These are phyloP conservation scores for Alternaria arborescens DNA, from an alignment of 2,329 filamentous ascomycete species.

Conservation along the genomic window DNA sequence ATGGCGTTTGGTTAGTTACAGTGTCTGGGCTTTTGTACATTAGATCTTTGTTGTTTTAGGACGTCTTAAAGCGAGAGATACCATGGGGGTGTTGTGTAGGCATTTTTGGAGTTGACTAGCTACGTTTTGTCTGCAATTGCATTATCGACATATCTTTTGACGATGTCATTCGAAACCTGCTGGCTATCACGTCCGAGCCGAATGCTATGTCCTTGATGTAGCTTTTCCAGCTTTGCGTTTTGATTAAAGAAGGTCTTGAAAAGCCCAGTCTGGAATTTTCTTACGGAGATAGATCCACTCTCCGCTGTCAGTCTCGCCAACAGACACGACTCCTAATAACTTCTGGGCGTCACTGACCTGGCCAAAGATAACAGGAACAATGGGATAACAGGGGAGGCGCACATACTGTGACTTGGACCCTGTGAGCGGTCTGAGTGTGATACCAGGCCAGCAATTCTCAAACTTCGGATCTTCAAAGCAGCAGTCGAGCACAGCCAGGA, in stretches of 20 bases:
- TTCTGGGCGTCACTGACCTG: not conserved
- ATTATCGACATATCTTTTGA: too few relatives aligned
- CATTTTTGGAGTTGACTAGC: not conserved
- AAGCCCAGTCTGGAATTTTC: not conserved
- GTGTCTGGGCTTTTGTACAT: not conserved
- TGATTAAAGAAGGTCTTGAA: too few relatives aligned
- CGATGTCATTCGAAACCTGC: too few relatives aligned
- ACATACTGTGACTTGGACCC: not conserved
- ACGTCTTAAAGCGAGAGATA: slow-evolving; percentile 5
- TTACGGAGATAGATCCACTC: not conserved
- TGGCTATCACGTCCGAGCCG: too few relatives aligned
- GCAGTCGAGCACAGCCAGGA: slow-evolving; percentile 1
- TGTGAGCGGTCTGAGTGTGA: not conserved
- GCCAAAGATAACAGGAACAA: not conserved
- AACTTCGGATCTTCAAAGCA: not conserved
- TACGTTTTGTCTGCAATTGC: not conserved
- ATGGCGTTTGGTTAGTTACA: not conserved
- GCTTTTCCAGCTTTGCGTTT: not conserved
- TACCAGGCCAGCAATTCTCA: not conserved
- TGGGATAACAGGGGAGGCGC: not conserved
- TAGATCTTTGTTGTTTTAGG: not conserved
- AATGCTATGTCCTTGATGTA: not conserved
- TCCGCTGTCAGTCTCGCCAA: not conserved
- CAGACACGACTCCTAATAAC: not conserved
- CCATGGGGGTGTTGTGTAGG: not conserved